Conservation (phyloP, 306 rosid genomes). For the Neltuma alba region DNA sequence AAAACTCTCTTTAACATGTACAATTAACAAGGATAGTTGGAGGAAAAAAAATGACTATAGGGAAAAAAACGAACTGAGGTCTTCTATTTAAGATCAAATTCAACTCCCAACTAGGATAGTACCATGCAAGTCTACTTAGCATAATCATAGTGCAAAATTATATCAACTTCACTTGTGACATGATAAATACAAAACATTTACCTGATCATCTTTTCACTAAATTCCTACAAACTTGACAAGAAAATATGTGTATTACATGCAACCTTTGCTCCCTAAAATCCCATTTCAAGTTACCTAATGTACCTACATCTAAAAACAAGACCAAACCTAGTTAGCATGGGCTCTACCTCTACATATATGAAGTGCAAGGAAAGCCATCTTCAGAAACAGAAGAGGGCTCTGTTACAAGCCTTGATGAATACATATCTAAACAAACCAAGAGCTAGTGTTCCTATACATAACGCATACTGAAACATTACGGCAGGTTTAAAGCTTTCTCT, state of each 20-base stretch:
- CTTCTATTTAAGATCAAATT: too few species aligned
- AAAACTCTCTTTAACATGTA: too few species aligned
- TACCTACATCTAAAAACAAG: background rate
- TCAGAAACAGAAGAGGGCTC: background rate
- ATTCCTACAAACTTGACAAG: background rate
- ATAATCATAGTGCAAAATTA: background rate
- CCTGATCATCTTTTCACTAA: background rate
- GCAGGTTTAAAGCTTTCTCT: slow-evolving; percentile 13
- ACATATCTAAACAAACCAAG: slow-evolving; percentile 15
- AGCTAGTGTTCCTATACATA: slow-evolving; percentile 15
- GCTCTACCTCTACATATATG: background rate
- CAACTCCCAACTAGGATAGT: too few species aligned
- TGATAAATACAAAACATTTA: slow-evolving; percentile 4
- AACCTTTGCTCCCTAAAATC: background rate
- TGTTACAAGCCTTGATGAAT: slow-evolving; percentile 10
- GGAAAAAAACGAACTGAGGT: too few species aligned
- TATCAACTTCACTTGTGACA: slow-evolving; percentile 13
- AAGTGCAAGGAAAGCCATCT: background rate
- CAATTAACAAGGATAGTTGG: too few species aligned
- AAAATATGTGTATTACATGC: background rate
- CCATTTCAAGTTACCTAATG: background rate
- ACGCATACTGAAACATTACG: background rate
- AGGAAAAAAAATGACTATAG: too few species aligned
- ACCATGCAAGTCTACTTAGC: slow-evolving; percentile 11
- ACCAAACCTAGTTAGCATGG: background rate